Evolutionary conservation across 805 yeast genomes (phyloP).

Genomic region (Pichia nakasei): DNA sequence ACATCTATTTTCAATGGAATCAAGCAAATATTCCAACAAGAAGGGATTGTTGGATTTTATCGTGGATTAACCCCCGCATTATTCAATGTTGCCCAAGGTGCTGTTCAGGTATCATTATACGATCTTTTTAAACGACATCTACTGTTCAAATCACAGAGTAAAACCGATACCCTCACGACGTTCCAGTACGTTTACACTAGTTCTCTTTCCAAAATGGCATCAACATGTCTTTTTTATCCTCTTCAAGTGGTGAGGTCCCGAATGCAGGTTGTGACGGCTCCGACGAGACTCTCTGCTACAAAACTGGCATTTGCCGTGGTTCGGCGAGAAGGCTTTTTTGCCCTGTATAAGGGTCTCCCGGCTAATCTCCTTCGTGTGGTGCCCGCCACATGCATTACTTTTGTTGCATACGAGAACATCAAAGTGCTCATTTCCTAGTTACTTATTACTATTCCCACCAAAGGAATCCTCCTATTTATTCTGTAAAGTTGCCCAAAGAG

Average conservation of each 20-base stretch:
- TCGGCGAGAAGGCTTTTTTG: constrained; percentile 45
- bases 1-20: constrained; percentile 50
- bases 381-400: constrained; percentile 90
- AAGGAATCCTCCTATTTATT: too few relatives aligned
- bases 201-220: constrained; percentile 55
- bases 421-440: constrained; percentile 17
- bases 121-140: constrained; percentile 59
- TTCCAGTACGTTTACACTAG: constrained; percentile 58
- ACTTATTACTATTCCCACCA: too few relatives aligned
- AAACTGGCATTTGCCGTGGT: constrained; percentile 33
- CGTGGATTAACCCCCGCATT: constrained; percentile 72
- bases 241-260: constrained; percentile 73
- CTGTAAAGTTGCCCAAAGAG: not conserved
- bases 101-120: constrained; percentile 78
- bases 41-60: constrained; percentile 70
- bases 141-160: too few relatives aligned
- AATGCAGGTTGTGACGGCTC: constrained; percentile 44
- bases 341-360: constrained; percentile 76
- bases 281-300: constrained; percentile 18
- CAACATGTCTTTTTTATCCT: constrained; percentile 70
- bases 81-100: constrained; percentile 81
- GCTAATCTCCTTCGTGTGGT: constrained; percentile 76
- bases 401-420: constrained; percentile 70
- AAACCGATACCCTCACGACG: constrained; percentile 35
- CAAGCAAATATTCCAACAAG: constrained; percentile 34